Conservation (phyloP, 208 protist species). For the Naegleria lovaniensis region DNA sequence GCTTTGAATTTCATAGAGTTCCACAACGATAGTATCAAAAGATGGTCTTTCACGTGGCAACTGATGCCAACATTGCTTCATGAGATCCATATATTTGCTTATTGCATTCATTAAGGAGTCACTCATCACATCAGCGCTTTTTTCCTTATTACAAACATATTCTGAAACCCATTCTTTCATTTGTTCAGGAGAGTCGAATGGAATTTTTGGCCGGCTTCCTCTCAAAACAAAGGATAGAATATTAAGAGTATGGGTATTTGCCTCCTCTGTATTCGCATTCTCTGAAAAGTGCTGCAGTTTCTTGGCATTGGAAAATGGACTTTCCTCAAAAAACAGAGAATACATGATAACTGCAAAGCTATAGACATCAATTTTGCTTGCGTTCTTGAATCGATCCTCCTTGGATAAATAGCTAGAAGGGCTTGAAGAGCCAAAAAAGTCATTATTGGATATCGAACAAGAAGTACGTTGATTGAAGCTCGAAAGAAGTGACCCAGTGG, state of each 20-base stretch:
- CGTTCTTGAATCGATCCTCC: neutral
- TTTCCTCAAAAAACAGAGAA: neutral
- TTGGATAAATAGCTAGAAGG: neutral
- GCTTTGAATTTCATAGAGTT: neutral
- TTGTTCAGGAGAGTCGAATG: neutral
- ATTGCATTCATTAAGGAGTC: neutral
- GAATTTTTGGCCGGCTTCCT: neutral
- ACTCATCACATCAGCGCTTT: neutral
- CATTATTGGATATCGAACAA: neutral
- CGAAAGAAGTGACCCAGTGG: neutral
- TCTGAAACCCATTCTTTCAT: neutral
- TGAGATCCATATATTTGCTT: neutral
- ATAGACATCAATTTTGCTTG: neutral
- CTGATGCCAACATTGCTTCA: neutral
- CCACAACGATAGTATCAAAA: neutral
- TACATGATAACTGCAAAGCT: neutral
- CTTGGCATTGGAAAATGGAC: neutral
- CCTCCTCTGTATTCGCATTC: neutral
- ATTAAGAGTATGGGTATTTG: neutral
- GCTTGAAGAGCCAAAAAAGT: neutral
- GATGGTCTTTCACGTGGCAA: neutral
- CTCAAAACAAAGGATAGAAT: neutral
- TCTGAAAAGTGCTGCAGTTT: neutral
- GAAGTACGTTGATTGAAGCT: neutral
- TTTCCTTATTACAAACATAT: neutral